Base-by-base conservation (phyloP, 805 yeast species). In the Suhomyces prunicola region DNA sequence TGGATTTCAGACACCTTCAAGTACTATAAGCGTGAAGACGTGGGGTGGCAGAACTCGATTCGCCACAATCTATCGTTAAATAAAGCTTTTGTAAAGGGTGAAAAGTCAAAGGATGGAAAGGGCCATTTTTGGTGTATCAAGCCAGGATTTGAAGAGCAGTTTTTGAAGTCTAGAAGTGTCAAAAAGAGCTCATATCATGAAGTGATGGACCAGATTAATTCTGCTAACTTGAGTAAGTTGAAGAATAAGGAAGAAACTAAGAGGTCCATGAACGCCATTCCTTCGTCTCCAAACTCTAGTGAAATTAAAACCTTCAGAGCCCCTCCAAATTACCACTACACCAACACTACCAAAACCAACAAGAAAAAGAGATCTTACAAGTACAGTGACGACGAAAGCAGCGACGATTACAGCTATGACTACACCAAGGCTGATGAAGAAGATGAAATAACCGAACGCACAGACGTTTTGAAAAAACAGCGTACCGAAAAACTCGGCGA, bases 41-140 rank as follows among this genome's bases (percentile, higher is more conserved):
- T 90, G 9, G 97, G 97, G 26, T 93, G 99, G 99, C 97, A 93
- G 71, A 93, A 93, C 71, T 92, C 97, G 33, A 94, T 93, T 57
- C 85, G 99, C 56, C 99, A 93, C 71, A 93, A 94, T 60, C 75
- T 93, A 29, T 90, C 97, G 10, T 78, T 93, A 61, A 94, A 93
- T 70, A 94, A 94, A 66, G 97, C 97, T 0, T 93, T 93, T 66
- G 79, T 87, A 47, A 93, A 93, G 71, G 86, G 94, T 22, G 96
- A 89, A 59, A 87, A 92, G 67, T 92, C 97, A 10, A 87, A 88
- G 60, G 96, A 88, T 71, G 91, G 93, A 6, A 88, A 88, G 67
- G 94, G 94, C 31, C 97, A 92, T 72, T 93, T 87, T 69, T 93
- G 99, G 99, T 84, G 87, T 60, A 88, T 93, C 49, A 88, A 86